phyloP scores from a whole-genome alignment of 2,329 filamentous ascomycete species.

The Nemania sp. region DNA sequence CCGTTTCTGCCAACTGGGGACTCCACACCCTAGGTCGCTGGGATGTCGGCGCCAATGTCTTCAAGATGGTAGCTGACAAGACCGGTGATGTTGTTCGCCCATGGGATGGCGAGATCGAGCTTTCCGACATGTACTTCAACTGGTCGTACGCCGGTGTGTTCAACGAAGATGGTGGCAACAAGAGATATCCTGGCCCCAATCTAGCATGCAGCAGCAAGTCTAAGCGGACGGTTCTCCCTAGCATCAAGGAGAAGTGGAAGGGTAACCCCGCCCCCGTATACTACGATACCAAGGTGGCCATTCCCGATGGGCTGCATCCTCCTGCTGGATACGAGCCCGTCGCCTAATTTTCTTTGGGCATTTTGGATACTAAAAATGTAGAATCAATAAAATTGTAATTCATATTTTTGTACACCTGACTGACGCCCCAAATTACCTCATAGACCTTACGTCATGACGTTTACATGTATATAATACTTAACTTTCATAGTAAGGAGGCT shows the following conservation, averaged over 20 bases:
- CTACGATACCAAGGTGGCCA: conserved; percentile 56
- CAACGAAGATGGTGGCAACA: conserved; percentile 54
- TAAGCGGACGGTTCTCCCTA: conserved; percentile 53
- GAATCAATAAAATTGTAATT: background rate
- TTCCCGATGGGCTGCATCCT: conserved; percentile 58
- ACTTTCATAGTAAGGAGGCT: background rate
- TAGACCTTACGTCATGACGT: no score
- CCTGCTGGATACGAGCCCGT: conserved; percentile 53
- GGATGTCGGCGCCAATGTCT: conserved; percentile 80
- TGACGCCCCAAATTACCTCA: no score
- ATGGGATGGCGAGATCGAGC: conserved; percentile 51
- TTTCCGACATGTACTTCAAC: conserved; percentile 64
- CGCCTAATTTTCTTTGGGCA: background rate
- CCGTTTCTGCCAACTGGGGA: conserved; percentile 76
- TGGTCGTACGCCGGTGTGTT: conserved; percentile 65
- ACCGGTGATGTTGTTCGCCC: conserved; percentile 66
- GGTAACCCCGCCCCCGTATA: conserved; percentile 56
- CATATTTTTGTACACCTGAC: background rate
- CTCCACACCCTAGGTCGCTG: conserved; percentile 77
- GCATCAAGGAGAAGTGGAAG: conserved; percentile 55
- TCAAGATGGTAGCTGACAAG: conserved; percentile 68
- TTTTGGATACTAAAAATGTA: conserved; percentile 2
- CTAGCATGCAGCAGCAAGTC: conserved; percentile 46
- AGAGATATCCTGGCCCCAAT: conserved; percentile 57
- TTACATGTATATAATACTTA: no score